Conservation (phyloP, 2,329 filamentous ascomycete genomes). For the Sarocladium oryzae region DNA sequence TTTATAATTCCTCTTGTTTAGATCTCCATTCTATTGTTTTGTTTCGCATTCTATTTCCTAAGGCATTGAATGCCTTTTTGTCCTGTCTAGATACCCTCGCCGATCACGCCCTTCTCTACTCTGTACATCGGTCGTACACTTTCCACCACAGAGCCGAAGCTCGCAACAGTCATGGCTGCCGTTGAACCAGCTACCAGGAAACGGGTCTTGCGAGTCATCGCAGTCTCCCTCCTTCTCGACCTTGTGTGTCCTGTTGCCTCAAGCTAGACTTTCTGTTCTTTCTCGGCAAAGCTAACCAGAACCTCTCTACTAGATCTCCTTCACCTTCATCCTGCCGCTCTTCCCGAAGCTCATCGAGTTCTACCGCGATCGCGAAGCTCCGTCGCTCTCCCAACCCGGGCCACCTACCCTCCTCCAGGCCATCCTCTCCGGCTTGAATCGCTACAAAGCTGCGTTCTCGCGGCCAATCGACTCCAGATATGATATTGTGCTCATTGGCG, state of each 20-base stretch:
- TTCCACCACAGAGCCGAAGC: too few species aligned
- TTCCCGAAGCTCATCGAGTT: constrained; percentile 95
- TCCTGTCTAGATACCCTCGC: constrained; percentile 9
- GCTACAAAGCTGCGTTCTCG: constrained; percentile 90
- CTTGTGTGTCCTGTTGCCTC: constrained; percentile 56
- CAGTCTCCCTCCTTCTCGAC: constrained; percentile 83
- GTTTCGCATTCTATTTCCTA: neutral
- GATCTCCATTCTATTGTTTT: neutral
- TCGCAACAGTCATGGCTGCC: constrained; percentile 28
- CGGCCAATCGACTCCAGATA: constrained; percentile 92
- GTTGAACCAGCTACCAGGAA: constrained; percentile 58
- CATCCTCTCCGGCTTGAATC: constrained; percentile 77
- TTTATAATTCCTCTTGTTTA: neutral
- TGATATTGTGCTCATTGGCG: constrained; percentile 92
- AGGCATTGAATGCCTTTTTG: constrained; percentile 8
- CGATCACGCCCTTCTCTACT: neutral
- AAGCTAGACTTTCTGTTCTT: too few species aligned
- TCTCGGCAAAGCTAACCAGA: neutral
- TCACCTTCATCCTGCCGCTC: constrained; percentile 95
- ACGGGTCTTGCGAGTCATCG: constrained; percentile 78
- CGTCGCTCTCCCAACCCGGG: constrained; percentile 30
- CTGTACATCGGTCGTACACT: neutral
- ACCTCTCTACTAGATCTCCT: constrained; percentile 65
- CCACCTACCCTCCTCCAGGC: constrained; percentile 66
- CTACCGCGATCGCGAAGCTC: constrained; percentile 78